These are phyloP conservation scores for Tolypocladium ovalisporum DNA, from an alignment of 2,329 filamentous ascomycete genomes.

Conservation along the genomic window DNA sequence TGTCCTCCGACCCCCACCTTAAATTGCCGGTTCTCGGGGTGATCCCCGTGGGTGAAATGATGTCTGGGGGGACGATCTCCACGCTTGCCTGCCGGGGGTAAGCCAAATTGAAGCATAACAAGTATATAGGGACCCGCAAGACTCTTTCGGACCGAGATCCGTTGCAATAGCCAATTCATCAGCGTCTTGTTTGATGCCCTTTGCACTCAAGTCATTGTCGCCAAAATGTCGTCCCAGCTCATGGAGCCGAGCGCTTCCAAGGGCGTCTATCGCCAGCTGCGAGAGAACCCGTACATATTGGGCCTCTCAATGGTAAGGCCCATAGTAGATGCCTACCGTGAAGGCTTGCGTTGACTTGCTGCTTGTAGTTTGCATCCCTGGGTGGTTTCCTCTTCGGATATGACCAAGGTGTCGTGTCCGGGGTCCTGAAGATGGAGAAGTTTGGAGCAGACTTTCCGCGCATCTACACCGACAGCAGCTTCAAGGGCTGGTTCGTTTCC, in stretches of 20 bases:
- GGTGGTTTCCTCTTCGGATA: constrained; percentile 36
- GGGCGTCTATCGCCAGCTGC: constrained; percentile 9
- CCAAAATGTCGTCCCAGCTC: neutral
- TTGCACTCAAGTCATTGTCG: neutral
- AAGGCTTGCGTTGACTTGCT: neutral
- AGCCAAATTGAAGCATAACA: neutral
- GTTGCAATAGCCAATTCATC: no score
- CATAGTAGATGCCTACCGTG: no score
- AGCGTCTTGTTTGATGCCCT: neutral
- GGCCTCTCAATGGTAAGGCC: constrained; percentile 18
- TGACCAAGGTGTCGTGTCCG: constrained; percentile 37
- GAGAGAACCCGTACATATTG: constrained; percentile 27
- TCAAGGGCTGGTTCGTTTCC: constrained; percentile 43
- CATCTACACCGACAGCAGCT: constrained; percentile 29
- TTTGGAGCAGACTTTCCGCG: constrained; percentile 21
- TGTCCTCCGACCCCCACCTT: neutral
- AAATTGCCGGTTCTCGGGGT: neutral
- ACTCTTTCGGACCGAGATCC: neutral
- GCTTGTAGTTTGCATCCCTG: constrained; percentile 19
- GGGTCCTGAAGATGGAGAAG: constrained; percentile 33
- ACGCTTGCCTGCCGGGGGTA: neutral
- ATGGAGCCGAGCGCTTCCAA: neutral
- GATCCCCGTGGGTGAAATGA: neutral
- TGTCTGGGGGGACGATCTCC: neutral
- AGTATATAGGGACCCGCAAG: neutral